A percentile compares a stretch with the other conserved stretches of the same genome.
Evolutionary conservation across 1,139 yeast species (phyloP).

Genomic region (Nakaseomyces sp.): DNA sequence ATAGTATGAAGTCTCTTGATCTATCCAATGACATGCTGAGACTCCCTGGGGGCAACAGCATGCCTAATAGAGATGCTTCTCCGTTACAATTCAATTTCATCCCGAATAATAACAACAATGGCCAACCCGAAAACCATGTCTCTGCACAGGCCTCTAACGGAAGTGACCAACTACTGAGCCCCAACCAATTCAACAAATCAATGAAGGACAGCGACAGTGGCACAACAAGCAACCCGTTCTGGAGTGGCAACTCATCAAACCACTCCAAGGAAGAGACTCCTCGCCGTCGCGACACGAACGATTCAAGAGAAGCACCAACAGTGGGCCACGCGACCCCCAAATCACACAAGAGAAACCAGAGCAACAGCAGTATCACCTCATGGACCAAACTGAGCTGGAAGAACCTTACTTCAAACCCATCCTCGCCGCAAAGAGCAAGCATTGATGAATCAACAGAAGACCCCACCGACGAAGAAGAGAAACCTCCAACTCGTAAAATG

Average conservation of each 20-base stretch:
- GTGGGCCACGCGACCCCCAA: slow-evolving; percentile 3
- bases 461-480: slow-evolving; percentile 12
- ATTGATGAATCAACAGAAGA: background rate
- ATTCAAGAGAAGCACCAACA: background rate
- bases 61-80: background rate
- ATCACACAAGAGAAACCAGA: slow-evolving; percentile 17
- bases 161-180: background rate
- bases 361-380: slow-evolving; percentile 17
- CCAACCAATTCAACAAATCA: background rate
- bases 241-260: background rate
- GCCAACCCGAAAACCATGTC: background rate
- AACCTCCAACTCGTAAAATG: slow-evolving; percentile 19
- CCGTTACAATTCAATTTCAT: slow-evolving; percentile 3
- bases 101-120: background rate
- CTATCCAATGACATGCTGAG: slow-evolving; percentile 2
- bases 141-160: background rate
- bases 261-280: slow-evolving; percentile 1
- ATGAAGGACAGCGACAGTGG: background rate
- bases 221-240: background rate
- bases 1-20: slow-evolving; percentile 3
- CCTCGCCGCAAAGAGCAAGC: slow-evolving; percentile 4
- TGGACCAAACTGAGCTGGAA: slow-evolving; percentile 6
- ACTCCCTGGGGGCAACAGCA: background rate
- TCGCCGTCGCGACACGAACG: background rate
- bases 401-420: slow-evolving; percentile 1